Percentiles rank a stretch among this genome's conserved stretches.
These are phyloP conservation scores for Physcomitrium patens DNA, from an alignment of 225 moss, liverwort and hornwort species.

Conservation along the genomic window DNA sequence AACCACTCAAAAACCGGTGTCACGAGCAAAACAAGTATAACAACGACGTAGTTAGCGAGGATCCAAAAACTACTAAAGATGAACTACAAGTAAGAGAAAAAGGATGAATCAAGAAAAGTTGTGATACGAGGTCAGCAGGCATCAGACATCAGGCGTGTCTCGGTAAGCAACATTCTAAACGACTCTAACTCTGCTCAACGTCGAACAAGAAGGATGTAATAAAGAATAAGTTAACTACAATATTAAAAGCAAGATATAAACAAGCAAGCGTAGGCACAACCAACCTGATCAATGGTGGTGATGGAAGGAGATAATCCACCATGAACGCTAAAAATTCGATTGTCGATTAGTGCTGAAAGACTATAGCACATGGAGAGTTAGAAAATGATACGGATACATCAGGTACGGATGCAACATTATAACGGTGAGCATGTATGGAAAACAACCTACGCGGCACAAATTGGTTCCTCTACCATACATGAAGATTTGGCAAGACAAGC, in stretches of 20 bases:
- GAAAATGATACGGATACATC: neutral
- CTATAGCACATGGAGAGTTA: slow-evolving; percentile 45
- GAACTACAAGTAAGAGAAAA: no score
- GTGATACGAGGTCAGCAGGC: no score
- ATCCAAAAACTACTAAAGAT: neutral
- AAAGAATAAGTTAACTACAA: neutral
- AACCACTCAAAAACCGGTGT: slow-evolving; percentile 25
- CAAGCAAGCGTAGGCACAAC: neutral
- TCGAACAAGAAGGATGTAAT: neutral
- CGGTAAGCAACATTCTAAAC: no score
- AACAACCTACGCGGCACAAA: neutral
- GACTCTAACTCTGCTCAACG: no score
- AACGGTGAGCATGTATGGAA: neutral
- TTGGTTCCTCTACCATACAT: neutral
- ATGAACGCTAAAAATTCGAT: slow-evolving; percentile 97
- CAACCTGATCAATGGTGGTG: slow-evolving; percentile 97
- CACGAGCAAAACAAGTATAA: neutral
- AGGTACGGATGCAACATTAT: slow-evolving; percentile 1
- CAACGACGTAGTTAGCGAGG: neutral
- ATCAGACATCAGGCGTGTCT: no score
- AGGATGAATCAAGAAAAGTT: no score
- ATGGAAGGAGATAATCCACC: slow-evolving; percentile 98
- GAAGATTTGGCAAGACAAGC: neutral
- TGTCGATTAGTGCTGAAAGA: slow-evolving; percentile 98
- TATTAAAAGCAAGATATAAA: slow-evolving; percentile 1